Evolutionary conservation across 257 asterid genomes (phyloP).

Genomic region (Parsonsia alboflavescens): DNA sequence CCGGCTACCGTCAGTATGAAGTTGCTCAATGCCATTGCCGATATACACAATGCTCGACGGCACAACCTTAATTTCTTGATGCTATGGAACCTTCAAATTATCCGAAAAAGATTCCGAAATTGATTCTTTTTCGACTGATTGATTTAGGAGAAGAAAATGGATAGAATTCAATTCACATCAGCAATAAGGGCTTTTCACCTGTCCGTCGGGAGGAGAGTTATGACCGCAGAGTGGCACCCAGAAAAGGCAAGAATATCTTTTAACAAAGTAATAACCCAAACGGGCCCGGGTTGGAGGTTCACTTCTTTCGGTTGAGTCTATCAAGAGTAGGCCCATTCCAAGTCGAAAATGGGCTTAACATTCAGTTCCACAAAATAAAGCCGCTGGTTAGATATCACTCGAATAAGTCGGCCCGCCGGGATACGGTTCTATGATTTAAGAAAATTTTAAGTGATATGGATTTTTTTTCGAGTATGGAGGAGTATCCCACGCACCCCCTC

Average conservation of each 20-base stretch:
- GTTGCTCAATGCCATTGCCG: conserved; percentile 60
- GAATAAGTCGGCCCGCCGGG: too few species aligned
- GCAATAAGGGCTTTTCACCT: not conserved
- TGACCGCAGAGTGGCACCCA: too few species aligned
- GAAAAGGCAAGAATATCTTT: not conserved
- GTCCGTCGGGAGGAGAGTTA: not conserved
- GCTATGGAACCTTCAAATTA: not conserved
- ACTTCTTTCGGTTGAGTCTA: not conserved
- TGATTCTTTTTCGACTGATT: not conserved
- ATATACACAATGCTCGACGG: not conserved
- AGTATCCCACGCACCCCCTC: too few species aligned
- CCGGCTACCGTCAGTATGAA: conserved; percentile 70
- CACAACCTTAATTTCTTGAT: not conserved
- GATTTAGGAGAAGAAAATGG: not conserved
- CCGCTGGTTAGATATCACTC: too few species aligned
- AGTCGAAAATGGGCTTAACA: not conserved
- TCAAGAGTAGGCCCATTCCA: not conserved
- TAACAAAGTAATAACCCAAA: not conserved
- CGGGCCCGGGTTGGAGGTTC: not conserved
- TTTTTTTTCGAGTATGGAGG: too few species aligned
- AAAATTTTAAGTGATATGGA: too few species aligned
- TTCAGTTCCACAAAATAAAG: too few species aligned
- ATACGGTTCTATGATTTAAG: too few species aligned
- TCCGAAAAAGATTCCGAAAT: not conserved
- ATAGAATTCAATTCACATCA: not conserved